Evolutionary conservation across 73 alveolate species (phyloP).

Genomic region (Tetrahymena elliotti): DNA sequence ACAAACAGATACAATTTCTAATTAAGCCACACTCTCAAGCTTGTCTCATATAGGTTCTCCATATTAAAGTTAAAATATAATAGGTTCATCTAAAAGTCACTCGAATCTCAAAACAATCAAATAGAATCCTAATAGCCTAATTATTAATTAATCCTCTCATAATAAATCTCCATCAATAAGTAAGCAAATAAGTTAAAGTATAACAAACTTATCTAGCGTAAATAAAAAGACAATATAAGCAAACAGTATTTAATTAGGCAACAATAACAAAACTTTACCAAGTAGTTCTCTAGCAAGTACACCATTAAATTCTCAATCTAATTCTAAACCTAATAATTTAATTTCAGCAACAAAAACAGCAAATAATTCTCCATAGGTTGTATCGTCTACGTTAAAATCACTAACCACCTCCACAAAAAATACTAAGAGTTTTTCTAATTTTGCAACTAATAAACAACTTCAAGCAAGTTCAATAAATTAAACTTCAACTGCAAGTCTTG

Average conservation of each 20-base stretch:
- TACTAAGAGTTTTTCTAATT: background rate
- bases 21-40: background rate
- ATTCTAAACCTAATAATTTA: background rate
- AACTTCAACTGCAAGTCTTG: background rate
- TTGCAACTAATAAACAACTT: background rate
- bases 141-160: background rate
- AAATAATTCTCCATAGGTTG: background rate
- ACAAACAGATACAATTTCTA: background rate
- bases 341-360: background rate
- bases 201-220: background rate
- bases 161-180: background rate
- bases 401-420: background rate
- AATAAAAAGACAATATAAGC: background rate
- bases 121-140: background rate
- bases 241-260: background rate
- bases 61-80: background rate
- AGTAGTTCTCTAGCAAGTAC: background rate
- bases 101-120: background rate
- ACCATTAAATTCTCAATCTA: background rate
- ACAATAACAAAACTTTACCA: background rate
- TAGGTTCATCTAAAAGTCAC: background rate
- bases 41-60: background rate
- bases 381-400: background rate
- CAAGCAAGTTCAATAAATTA: background rate
- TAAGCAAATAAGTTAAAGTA: background rate